Evolutionary conservation across 352 stramenopile species (phyloP).

Genomic region (Globisporangium lucens): DNA sequence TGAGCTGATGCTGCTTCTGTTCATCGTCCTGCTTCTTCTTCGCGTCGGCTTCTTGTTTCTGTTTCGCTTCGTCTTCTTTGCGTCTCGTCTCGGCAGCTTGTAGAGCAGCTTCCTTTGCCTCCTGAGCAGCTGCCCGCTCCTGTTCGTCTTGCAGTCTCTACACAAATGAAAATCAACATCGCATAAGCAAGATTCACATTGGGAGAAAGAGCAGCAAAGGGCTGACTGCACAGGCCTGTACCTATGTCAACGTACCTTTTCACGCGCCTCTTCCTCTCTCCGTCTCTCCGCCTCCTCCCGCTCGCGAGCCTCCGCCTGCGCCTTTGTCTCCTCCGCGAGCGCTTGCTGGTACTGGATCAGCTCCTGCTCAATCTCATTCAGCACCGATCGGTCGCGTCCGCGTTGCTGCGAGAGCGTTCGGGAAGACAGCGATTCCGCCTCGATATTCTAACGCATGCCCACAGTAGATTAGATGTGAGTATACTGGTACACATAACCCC

Average conservation of each 20-base stretch:
- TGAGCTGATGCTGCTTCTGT: slow-evolving; percentile 27
- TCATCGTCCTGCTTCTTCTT: slow-evolving; percentile 28
- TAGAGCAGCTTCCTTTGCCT: slow-evolving; percentile 17
- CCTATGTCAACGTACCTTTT: slow-evolving; percentile 24
- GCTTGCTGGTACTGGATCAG: slow-evolving; percentile 44
- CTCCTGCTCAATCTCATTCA: slow-evolving; percentile 49
- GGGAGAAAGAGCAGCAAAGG: neutral
- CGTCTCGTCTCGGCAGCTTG: slow-evolving; percentile 18
- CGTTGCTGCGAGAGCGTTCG: slow-evolving; percentile 41
- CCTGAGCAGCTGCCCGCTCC: slow-evolving; percentile 29
- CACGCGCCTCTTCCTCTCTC: slow-evolving; percentile 29
- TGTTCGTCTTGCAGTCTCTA: slow-evolving; percentile 29
- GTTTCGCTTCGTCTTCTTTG: slow-evolving; percentile 23
- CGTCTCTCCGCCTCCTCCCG: slow-evolving; percentile 32
- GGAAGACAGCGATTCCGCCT: slow-evolving; percentile 33
- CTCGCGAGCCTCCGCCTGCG: slow-evolving; percentile 30
- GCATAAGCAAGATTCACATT: neutral
- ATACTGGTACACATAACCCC: neutral
- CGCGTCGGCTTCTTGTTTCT: slow-evolving; percentile 22
- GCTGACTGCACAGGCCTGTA: neutral
- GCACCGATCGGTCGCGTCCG: slow-evolving; percentile 29
- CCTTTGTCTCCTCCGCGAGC: slow-evolving; percentile 25
- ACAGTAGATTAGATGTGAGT: neutral
- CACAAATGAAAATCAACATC: neutral
- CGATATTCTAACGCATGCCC: slow-evolving; percentile 9